Evolutionary conservation across 106 monocot species (phyloP).

Genomic region (Acorus gramineus): DNA sequence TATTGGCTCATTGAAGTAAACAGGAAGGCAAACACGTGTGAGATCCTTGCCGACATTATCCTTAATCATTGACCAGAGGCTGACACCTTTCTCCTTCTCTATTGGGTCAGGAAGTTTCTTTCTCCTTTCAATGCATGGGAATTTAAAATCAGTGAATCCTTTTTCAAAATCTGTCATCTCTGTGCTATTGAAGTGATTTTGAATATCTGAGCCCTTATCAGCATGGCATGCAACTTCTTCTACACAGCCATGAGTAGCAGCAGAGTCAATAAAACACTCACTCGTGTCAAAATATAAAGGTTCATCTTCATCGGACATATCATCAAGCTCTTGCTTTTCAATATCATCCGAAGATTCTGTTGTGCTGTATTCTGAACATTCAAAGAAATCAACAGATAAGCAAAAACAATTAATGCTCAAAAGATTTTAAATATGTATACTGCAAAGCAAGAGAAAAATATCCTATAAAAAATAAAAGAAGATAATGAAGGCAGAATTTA

Average conservation of each 20-base stretch:
- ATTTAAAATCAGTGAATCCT: conserved; percentile 2
- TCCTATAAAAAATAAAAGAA: conserved; percentile 3
- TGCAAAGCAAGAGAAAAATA: neutral
- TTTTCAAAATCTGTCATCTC: conserved; percentile 6
- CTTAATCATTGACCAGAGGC: conserved; percentile 93
- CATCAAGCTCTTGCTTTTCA: conserved; percentile 75
- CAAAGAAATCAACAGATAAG: neutral
- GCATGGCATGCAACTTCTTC: neutral
- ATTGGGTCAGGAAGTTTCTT: conserved; percentile 59
- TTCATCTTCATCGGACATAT: conserved; percentile 69
- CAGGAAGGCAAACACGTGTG: conserved; percentile 87
- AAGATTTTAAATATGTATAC: neutral
- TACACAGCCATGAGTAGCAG: conserved; percentile 2
- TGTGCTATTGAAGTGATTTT: conserved; percentile 1
- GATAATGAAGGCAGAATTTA: neutral
- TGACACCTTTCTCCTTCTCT: conserved; percentile 81
- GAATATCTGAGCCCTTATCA: neutral
- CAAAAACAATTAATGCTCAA: neutral
- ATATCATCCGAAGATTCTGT: conserved; percentile 94
- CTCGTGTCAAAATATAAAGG: conserved; percentile 60
- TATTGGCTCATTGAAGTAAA: conserved; percentile 77
- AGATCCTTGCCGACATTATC: conserved; percentile 97
- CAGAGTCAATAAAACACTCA: conserved; percentile 46
- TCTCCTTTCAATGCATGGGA: conserved; percentile 37
- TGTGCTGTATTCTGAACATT: conserved; percentile 72